Percentiles rank a stretch among this genome's conserved stretches.
These are phyloP conservation scores for Eimeria necatrix DNA, from an alignment of 169 alveolate species.

Conservation along the genomic window DNA sequence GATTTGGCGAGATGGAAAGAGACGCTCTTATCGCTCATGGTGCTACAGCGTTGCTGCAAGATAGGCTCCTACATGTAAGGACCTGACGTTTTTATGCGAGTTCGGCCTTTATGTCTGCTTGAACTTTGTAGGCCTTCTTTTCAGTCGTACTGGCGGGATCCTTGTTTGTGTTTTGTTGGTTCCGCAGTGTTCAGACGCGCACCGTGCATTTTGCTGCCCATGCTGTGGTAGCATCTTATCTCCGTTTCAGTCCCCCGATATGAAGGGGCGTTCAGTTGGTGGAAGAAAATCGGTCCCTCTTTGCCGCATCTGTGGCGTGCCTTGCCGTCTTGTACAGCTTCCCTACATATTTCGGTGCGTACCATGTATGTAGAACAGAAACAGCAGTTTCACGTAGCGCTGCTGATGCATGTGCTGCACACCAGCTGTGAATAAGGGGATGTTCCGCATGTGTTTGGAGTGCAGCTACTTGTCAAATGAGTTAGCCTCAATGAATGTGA, in stretches of 20 bases:
- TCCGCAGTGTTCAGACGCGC: conserved; percentile 97
- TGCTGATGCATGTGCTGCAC: neutral
- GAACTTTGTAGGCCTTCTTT: neutral
- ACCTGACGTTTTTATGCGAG: neutral
- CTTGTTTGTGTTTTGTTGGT: conserved; percentile 11
- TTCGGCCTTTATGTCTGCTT: neutral
- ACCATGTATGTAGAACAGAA: neutral
- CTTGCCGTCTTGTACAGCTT: conserved; percentile 81
- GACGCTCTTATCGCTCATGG: conserved; percentile 99
- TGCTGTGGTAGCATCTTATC: conserved; percentile 97
- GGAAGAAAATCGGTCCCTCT: conserved; percentile 80
- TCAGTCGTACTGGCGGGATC: neutral
- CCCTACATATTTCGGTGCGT: conserved; percentile 83
- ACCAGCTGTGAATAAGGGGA: neutral
- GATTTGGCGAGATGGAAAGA: conserved; percentile 99
- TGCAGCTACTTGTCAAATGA: conserved; percentile 82
- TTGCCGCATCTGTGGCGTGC: conserved; percentile 82
- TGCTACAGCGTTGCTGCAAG: conserved; percentile 97
- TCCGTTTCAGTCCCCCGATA: conserved; percentile 56
- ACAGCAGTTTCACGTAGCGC: neutral
- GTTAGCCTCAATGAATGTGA: conserved; percentile 82
- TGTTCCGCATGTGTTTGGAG: neutral
- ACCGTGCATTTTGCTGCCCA: conserved; percentile 98
- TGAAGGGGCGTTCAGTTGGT: conserved; percentile 80
- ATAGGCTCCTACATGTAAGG: conserved; percentile 94